Evolutionary conservation across 140 eudicot species (phyloP), one percentile per base, ranked within the genome.

Genomic region (Stevia rebaudiana): DNA sequence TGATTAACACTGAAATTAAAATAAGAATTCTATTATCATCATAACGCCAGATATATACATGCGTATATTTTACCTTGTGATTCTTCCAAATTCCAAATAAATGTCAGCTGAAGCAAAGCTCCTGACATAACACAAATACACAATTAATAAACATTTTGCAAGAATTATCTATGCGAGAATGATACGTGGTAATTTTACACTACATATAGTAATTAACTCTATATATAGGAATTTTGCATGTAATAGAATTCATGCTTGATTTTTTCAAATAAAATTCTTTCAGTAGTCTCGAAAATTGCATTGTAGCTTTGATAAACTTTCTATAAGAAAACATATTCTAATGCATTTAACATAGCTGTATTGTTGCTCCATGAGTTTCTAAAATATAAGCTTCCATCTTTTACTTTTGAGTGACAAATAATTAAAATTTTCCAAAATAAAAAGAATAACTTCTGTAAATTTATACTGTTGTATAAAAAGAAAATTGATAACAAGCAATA

Each of bases 41-140:
- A 18, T 48, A 48, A 48, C 17, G 22, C 16, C 58, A 21, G 8
- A 13, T 22, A 51, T 7, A 51, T 10, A 22, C 3, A 22, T 21
- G 35, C 58, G 22, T 50, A 63, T 37, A 67, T 48, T 58, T 13
- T 81, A 86, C 97, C 97, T 58, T 75, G 50, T 19, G 95, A 81
- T 60, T 89, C 97, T 67, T 89, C 97, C 74, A 89, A 50, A 58
- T 73, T 83, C 56, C 87, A 56, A 35, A 89, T 85, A 72, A 74
- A 83, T 37, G 91, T 85, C 76, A 89, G 69, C 48, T 83, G 97
- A 71, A 81, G 58, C 63, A 85, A 67, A 59, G 84, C 86, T 59
- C 95, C 97, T 89, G 91, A 57, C 55, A 11, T 31, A 10, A 31
- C 33, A 51, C 16, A 57, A n/a, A n/a, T n/a, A 55, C 71, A 70